Base-by-base conservation (phyloP, 805 yeast genomes). In the Saccharomyces cerevisiae region DNA sequence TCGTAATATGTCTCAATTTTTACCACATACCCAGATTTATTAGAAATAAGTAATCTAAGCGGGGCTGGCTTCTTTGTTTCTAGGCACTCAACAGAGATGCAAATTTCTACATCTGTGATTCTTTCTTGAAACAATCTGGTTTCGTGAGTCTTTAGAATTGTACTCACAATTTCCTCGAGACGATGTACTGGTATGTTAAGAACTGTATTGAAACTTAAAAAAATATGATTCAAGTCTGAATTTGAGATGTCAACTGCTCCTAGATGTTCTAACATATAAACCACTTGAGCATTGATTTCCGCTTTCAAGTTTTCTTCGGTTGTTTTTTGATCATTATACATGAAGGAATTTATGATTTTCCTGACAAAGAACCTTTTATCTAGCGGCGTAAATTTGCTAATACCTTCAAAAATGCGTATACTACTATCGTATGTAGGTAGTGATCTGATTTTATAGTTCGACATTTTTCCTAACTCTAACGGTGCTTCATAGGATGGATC, bases 401-500 rank as follows among this genome's bases (percentile, higher is more conserved):
- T 81, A 47, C 97, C 98, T 76, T 91, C 96, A 67, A 94, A 94
- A 52, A 95, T 97, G 68, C 94, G 99, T 60, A 94, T 88, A 76
- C 91, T 91, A 76, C 98, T 85, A 79, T 94, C 94, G 72, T 91
- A 97, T 55, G 97, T 88, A 76, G 88, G 87, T 53, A 92, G 87
- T 51, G 97, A 98, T 70, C 86, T 89, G 74, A 92, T 89, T 75
- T 89, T 84, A 76, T 94, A 94, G 77, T 94, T 95, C 47, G 96
- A 88, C 74, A 94, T 79, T 75, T 97, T 84, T 65, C 88, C 92
- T 59, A 94, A 79, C 75, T 94, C 99, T 61, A 94, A 80, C 76
- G 95, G 99, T 86, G 84, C 94, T 51, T 98, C 98, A 65, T 92
- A 78, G 47, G 98, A 97, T 26, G 99, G 99, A 73, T 94, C 98